Evolutionary conservation across 108 stramenopile genomes (phyloP).

Genomic region (Heterococcus sp.): DNA sequence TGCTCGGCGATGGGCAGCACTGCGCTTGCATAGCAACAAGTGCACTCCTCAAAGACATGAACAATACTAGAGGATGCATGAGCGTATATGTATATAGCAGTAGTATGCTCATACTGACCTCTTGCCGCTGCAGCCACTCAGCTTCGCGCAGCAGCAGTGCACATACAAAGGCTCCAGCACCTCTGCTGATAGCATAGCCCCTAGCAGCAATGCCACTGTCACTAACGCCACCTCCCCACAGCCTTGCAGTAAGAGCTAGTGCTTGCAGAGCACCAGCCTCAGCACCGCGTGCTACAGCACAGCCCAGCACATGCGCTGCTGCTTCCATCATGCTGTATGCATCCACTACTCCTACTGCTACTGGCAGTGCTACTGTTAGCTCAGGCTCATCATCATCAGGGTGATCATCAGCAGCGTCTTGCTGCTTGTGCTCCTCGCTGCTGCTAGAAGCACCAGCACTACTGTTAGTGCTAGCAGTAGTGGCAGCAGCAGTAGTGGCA

Average conservation of each 20-base stretch:
- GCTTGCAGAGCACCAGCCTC: conserved; percentile 25
- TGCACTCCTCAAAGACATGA: background rate
- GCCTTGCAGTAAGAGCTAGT: background rate
- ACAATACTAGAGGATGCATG: background rate
- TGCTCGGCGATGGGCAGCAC: background rate
- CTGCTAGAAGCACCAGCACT: too few species aligned
- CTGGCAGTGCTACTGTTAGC: too few species aligned
- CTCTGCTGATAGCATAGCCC: background rate
- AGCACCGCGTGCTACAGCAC: conserved; percentile 1
- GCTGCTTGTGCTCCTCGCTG: too few species aligned
- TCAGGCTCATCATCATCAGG: too few species aligned
- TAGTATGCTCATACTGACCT: background rate
- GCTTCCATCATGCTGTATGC: conserved; percentile 22
- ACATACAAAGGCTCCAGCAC: background rate
- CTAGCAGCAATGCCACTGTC: background rate
- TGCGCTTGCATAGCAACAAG: background rate
- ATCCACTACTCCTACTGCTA: too few species aligned
- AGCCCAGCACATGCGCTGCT: conserved; percentile 17
- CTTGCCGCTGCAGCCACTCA: background rate
- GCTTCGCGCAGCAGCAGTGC: background rate
- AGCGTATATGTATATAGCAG: background rate
- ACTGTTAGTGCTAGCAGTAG: too few species aligned
- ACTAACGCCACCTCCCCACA: too few species aligned
- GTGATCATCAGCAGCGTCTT: too few species aligned
- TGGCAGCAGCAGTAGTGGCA: too few species aligned